Evolutionary conservation across 2,329 filamentous ascomycete species (phyloP).

Genomic region (Hymenoscyphus fructigenus): DNA sequence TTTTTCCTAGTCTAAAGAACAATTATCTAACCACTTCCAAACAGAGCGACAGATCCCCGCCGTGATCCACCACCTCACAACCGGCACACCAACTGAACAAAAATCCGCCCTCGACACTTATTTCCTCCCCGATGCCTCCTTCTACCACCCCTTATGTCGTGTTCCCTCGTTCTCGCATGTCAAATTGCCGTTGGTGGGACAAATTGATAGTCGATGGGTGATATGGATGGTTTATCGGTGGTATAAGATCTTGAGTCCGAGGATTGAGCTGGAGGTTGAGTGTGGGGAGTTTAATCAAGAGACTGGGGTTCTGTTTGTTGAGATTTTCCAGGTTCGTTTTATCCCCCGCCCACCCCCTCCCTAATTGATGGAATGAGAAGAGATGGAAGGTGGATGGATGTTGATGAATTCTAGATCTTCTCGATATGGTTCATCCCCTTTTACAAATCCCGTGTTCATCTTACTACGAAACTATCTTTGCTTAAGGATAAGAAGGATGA

Average conservation of each 20-base stretch:
- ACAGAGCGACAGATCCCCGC: slow-evolving; percentile 53
- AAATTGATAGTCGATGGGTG: slow-evolving; percentile 62
- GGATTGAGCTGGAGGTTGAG: slow-evolving; percentile 66
- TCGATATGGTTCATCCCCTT: slow-evolving; percentile 75
- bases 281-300: slow-evolving; percentile 66
- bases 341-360: not conserved
- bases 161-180: slow-evolving; percentile 55
- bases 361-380: no score
- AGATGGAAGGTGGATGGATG: not conserved
- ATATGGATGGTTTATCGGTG: slow-evolving; percentile 72
- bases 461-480: slow-evolving; percentile 68
- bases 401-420: slow-evolving; percentile 50
- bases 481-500: slow-evolving; percentile 39
- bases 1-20: no score
- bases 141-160: slow-evolving; percentile 76
- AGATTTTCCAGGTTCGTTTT: slow-evolving; percentile 56
- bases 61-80: slow-evolving; percentile 68
- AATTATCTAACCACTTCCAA: not conserved
- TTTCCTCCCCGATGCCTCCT: slow-evolving; percentile 70
- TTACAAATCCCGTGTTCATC: slow-evolving; percentile 64
- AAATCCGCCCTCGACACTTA: slow-evolving; percentile 64
- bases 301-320: slow-evolving; percentile 68
- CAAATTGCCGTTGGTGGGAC: slow-evolving; percentile 42
- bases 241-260: slow-evolving; percentile 81
- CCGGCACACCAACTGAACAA: slow-evolving; percentile 66